Base-by-base conservation (phyloP, 177 flowering plant genomes). In the Vitis hybrid region DNA sequence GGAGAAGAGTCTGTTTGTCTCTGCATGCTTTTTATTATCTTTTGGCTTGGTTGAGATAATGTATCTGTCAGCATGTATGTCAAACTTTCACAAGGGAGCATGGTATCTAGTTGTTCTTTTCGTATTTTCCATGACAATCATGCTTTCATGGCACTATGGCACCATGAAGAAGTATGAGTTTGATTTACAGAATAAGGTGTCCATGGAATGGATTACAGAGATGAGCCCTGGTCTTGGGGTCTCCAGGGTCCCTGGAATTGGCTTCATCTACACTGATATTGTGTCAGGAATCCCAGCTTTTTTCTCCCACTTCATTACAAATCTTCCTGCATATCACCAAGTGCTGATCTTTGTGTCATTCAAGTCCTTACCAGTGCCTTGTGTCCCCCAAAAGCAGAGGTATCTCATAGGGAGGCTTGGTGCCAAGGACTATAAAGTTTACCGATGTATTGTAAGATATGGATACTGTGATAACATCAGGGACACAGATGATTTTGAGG, bases 141-240 rank as follows among this genome's bases (percentile, higher is more conserved):
- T 85, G 91, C 62, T 79, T 18, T 67, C 84, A 2, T 87, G 91
- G 91, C 87, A 84, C 74, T 84, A 87, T 68, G 88, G 91, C 39
- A 81, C 82, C n/a, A 79, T 31, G 82, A 84, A 81, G 77, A 87
- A 85, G 71, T 82, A 85, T 33, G 77, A 84, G 51, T 80, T 76
- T 56, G 91, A 84, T 53, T 7, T 80, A 57, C 65, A 87, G 16
- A 87, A 85, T 76, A 84, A 82, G 74, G 91, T 87, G 2, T 70
- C 88, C 21, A 73, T 78, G 59, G 83, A 85, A 52, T 86, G 89
- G 89, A 81, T 86, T 18, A 77, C 79, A 14, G 80, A 74, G 60
- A 57, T 80, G 45, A 75, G 83, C 66, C 80, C 82, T 13, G 73
- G 82, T 49, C 85, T 85, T 16, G 85, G 87, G 26, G 79, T 86